Evolutionary conservation across 2,329 filamentous ascomycete genomes (phyloP).

Genomic region (Cryphonectria naterciae): DNA sequence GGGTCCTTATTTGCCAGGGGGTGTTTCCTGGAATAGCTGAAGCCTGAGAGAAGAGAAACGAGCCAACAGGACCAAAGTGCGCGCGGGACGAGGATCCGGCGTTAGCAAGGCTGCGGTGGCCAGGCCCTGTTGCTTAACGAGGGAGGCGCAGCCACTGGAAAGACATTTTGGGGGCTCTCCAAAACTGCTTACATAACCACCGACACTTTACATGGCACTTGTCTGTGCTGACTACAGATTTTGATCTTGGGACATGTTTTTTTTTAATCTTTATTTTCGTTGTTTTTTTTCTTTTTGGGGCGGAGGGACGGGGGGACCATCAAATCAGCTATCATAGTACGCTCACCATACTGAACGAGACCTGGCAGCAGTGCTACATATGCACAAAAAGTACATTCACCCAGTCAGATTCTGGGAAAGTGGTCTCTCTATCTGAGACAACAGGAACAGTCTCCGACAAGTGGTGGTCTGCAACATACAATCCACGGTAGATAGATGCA

Average conservation of each 20-base stretch:
- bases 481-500: not conserved
- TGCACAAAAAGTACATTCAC: not conserved
- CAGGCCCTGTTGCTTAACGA: not conserved
- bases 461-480: not conserved
- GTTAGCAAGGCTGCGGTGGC: slow-evolving; percentile 2
- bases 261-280: no score
- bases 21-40: slow-evolving; percentile 3
- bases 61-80: not conserved
- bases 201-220: not conserved
- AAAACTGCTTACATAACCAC: slow-evolving; percentile 7
- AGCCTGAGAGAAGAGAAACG: not conserved
- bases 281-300: not conserved
- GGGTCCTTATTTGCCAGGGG: slow-evolving; percentile 9
- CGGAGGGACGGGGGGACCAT: not conserved
- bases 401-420: not conserved
- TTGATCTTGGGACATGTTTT: not conserved
- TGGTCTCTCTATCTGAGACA: not conserved
- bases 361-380: not conserved
- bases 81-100: not conserved
- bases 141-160: slow-evolving; percentile 8
- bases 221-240: not conserved
- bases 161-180: not conserved
- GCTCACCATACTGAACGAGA: not conserved
- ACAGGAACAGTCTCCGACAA: not conserved
- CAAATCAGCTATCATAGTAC: not conserved